Evolutionary conservation across 1,284 basidiomycete genomes (phyloP), one percentile per base, ranked within the genome.

Genomic region (Pascua sp.): DNA sequence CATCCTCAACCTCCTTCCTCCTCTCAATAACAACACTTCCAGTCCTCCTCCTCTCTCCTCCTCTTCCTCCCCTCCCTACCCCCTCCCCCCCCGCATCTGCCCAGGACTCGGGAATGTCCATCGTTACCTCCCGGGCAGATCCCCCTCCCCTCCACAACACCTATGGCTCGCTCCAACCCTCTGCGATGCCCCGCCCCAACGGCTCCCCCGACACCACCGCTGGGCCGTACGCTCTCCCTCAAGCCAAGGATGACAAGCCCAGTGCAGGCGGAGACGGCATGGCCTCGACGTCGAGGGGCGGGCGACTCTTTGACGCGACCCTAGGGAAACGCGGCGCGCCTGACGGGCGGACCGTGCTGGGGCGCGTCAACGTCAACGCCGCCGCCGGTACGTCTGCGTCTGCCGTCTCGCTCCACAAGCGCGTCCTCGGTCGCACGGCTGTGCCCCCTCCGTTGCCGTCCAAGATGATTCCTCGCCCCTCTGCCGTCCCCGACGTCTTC

Each of bases 401-500:
- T 32, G 24, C 4, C 7, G 24, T 32, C 17, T 8, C 42, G 11
- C 48, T 46, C 5, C 56, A 46, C 43, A 55, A 43, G 32, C 53
- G 47, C 51, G 42, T 17, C 45, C 13, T 38, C n/a, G 15, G 43
- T 17, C 56, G 51, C 43, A 10, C 48, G 17, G 10, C 15, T 32
- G 24, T 32, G 24, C 13, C 9, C 32, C 15, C 8, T 51, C 56
- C 11, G 47, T 47, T 4, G 39, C 15, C 36, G 11, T 38, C 51
- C 5, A 53, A 47, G 13, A 42, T 52, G 16, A 61, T 67, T 37
- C 67, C 67, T 15, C 57, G 55, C 3, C 64, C 63, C 11, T 55
- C 66, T 2, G 37, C 59, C 8, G 42, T 56, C 11, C 65, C 66
- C 7, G 67, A 69, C 51, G 66, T 69, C 46, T 69, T 69, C 50